Base-by-base conservation (phyloP, 1,284 basidiomycete genomes). In the Fistulinella cinereoalba region DNA sequence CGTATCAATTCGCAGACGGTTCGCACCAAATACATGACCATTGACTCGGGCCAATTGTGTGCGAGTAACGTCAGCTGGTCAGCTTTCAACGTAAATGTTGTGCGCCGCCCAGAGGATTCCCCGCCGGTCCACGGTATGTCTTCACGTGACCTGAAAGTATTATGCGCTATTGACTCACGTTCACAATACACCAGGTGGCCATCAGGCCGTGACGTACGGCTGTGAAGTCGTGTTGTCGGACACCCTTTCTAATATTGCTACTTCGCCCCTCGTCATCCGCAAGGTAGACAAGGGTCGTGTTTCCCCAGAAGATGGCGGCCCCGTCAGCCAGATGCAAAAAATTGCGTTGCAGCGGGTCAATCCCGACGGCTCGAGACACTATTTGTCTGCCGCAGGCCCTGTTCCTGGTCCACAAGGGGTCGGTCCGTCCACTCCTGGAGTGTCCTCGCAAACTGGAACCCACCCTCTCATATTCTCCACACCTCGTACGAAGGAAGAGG, bases 1-100 rank as follows among this genome's bases (percentile, higher is more conserved):
- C 88, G 94, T 60, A 92, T 98, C 75, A 95, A 97, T 70, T 92
- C 90, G 12, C 94, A 98, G 72, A 96, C 93, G 21, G 93, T 96
- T 50, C 85, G 94, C 56, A 97, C 94, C 43, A 97, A 97, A 72
- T 97, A 95, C 67, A 92, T 97, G 86, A 89, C 87, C 46, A 88
- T 92, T 63, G 89, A 94, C 59, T 81, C 87, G 64, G 82, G 80
- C 55, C 81, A 88, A 66, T 74, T 94, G 43, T 89, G 85, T 65
- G 92, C 91, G 19, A 92, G 89, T 67, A 91, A 90, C 65, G 74
- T 86, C 49, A 80, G 86, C 32, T 95, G 92, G 92, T 92, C 90
- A 46, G 91, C 92, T n/a, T 94, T 94, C 72, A 92, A 88, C 58
- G 89, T 95, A 57, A 90, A 89, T 61, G 86, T 91, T 48, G 78